phyloP scores from a whole-genome alignment of 179 eudicot species.

The Amaranthus tricolor region DNA sequence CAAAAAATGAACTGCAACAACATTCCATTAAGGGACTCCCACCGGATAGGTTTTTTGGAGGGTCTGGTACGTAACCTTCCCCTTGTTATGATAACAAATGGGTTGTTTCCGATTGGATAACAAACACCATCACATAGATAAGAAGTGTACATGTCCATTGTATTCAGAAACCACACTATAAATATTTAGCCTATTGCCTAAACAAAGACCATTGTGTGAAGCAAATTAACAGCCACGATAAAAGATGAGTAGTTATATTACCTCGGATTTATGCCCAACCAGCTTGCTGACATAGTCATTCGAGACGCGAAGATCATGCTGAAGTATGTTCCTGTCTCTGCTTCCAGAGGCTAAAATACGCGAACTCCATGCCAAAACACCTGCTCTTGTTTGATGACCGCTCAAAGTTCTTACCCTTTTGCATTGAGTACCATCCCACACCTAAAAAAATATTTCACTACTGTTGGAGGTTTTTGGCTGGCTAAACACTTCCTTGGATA shows the following conservation, averaged over 20 bases:
- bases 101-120: too few relatives aligned
- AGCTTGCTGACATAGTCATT: slow-evolving; percentile 83
- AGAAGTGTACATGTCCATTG: too few relatives aligned
- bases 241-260: slow-evolving; percentile 10
- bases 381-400: slow-evolving; percentile 95
- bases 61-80: too few relatives aligned
- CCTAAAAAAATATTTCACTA: slow-evolving; percentile 32
- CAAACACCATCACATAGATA: too few relatives aligned
- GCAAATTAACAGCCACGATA: too few relatives aligned
- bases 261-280: slow-evolving; percentile 97
- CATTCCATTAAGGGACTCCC: too few relatives aligned
- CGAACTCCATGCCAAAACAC: slow-evolving; percentile 93
- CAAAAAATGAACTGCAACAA: too few relatives aligned
- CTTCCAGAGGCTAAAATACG: slow-evolving; percentile 90
- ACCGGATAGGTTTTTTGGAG: too few relatives aligned
- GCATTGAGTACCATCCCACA: slow-evolving; percentile 95
- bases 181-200: not conserved
- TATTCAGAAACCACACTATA: too few relatives aligned
- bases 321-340: slow-evolving; percentile 94
- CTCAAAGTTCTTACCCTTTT: slow-evolving; percentile 75
- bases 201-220: not conserved
- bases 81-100: not conserved
- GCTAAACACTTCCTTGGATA: not conserved
- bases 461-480: not conserved
- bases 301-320: slow-evolving; percentile 89